phyloP scores from a whole-genome alignment of 441 rosid genomes.

The Erodium texanum region DNA sequence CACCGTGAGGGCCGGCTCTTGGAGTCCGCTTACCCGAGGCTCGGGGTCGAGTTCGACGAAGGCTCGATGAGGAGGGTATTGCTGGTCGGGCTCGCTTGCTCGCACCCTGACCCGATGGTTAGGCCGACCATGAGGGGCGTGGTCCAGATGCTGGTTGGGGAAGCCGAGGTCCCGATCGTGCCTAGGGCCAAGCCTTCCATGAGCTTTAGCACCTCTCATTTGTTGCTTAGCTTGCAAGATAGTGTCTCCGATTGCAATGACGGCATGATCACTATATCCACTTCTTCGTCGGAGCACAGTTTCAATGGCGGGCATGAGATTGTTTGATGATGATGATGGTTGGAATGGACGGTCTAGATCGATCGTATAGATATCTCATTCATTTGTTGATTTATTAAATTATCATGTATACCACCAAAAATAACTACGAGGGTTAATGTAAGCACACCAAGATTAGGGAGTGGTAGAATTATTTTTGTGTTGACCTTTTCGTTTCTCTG shows the following conservation, averaged over 20 bases:
- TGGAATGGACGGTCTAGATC: neutral
- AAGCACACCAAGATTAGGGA: neutral
- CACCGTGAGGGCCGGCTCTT: neutral
- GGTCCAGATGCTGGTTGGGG: slow-evolving; percentile 84
- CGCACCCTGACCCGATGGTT: slow-evolving; percentile 78
- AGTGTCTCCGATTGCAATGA: slow-evolving; percentile 78
- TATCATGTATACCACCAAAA: neutral
- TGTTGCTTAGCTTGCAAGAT: slow-evolving; percentile 70
- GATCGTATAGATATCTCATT: neutral
- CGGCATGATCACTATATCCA: slow-evolving; percentile 36
- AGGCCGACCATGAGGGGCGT: slow-evolving; percentile 79
- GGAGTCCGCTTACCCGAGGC: slow-evolving; percentile 56
- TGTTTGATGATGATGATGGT: slow-evolving; percentile 26
- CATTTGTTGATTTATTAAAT: neutral
- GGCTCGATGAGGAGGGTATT: slow-evolving; percentile 56
- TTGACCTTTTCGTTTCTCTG: too few relatives aligned
- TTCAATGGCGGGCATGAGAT: slow-evolving; percentile 38
- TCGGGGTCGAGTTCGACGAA: slow-evolving; percentile 47
- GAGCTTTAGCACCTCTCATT: slow-evolving; percentile 76
- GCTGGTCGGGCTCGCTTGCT: slow-evolving; percentile 78
- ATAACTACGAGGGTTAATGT: neutral
- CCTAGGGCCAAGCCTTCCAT: slow-evolving; percentile 70
- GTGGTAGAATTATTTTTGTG: too few relatives aligned
- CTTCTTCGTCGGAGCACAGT: slow-evolving; percentile 58
- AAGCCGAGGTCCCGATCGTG: slow-evolving; percentile 69